Conservation (phyloP, 805 yeast genomes). For the Hanseniaspora guilliermondii region DNA sequence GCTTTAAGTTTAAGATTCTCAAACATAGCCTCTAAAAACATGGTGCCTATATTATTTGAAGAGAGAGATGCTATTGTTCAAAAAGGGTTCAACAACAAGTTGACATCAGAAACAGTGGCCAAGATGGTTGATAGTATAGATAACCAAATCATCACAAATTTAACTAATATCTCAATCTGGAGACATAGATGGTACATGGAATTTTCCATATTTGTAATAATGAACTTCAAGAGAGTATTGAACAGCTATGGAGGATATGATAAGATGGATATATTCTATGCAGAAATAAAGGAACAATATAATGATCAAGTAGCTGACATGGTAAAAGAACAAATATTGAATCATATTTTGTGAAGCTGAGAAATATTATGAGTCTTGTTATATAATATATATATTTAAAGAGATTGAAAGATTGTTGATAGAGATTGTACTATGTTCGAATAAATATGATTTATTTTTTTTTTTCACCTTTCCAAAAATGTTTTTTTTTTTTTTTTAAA, state of each 20-base stretch:
- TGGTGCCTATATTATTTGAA: constrained; percentile 51
- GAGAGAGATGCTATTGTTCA: constrained; percentile 31
- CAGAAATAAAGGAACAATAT: constrained; percentile 9
- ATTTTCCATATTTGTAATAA: constrained; percentile 59
- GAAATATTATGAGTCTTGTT: not conserved
- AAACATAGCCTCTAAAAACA: constrained; percentile 61
- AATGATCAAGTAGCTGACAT: not conserved
- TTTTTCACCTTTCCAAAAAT: not conserved
- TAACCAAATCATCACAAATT: constrained; percentile 49
- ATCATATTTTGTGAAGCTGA: not conserved
- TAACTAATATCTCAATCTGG: constrained; percentile 86
- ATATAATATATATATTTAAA: too few relatives aligned
- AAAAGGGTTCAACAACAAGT: constrained; percentile 18
- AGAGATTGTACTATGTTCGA: not conserved
- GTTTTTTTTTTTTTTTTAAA: not conserved
- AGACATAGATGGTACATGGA: constrained; percentile 95
- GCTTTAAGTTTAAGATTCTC: constrained; percentile 69
- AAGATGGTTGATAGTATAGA: constrained; percentile 29
- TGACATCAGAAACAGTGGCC: constrained; percentile 27
- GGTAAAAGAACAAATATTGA: not conserved
- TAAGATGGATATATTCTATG: constrained; percentile 40
- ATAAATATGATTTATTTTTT: not conserved
- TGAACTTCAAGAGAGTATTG: constrained; percentile 40
- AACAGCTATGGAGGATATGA: constrained; percentile 67
- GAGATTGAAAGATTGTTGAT: not conserved